These are phyloP conservation scores for Clarireedia monteithiana DNA, from an alignment of 2,329 filamentous ascomycete species.

Conservation along the genomic window DNA sequence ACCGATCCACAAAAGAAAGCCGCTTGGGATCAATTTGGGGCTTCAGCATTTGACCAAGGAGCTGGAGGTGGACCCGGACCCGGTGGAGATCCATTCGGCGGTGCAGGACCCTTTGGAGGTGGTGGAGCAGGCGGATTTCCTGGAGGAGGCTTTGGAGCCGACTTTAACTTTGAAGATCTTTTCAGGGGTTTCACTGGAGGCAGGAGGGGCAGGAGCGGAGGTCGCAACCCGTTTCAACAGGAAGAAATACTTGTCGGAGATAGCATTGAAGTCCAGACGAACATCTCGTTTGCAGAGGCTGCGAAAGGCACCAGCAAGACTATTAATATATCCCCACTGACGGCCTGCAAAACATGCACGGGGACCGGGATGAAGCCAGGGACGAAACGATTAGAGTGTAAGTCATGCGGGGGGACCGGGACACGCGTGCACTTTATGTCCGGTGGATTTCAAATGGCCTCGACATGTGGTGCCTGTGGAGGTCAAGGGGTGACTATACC, in stretches of 20 bases:
- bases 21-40: constrained; percentile 84
- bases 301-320: constrained; percentile 86
- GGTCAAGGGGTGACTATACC: constrained; percentile 73
- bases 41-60: constrained; percentile 77
- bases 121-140: constrained; percentile 45
- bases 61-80: constrained; percentile 48
- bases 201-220: constrained; percentile 38
- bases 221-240: constrained; percentile 62
- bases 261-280: constrained; percentile 90
- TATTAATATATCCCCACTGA: constrained; percentile 77
- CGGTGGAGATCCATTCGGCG: constrained; percentile 51
- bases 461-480: constrained; percentile 74
- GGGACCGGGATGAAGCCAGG: constrained; percentile 82
- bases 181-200: constrained; percentile 68
- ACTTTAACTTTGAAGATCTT: constrained; percentile 94
- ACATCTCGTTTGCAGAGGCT: constrained; percentile 91
- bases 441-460: constrained; percentile 92
- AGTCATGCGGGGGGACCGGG: constrained; percentile 77
- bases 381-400: constrained; percentile 64
- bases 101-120: constrained; percentile 52
- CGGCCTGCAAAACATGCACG: constrained; percentile 72
- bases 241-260: constrained; percentile 82
- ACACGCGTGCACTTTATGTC: constrained; percentile 82
- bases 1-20: constrained; percentile 91
- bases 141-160: constrained; percentile 60